Base-by-base conservation (phyloP, 106 monocot genomes). In the Gastrodia elata region DNA sequence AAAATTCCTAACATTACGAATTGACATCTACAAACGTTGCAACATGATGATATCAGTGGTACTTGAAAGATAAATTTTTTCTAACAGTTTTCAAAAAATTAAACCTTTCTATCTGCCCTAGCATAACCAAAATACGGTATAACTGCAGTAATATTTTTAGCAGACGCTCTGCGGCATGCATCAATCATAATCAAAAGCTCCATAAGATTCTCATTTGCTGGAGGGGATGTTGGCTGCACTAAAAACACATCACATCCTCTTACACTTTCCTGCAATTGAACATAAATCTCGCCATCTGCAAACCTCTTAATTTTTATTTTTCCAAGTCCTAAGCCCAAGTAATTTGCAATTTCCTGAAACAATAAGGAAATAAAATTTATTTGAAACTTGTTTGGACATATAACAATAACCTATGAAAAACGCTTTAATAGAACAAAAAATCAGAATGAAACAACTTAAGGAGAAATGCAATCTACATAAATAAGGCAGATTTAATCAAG, bases 111-210 rank as follows among this genome's bases (percentile, higher is more conserved):
- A 77, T 94, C 94, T 32, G 94, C 90, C 70, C 94, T 88, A 70
- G 94, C 90, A 83, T 94, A 94, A 22, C 94, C 94, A 81, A 91
- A 94, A 71, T 94, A 94, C 13, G 94, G 94, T 52, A 94, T 84
- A 67, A 94, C 94, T 3, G 94, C 88, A 25, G 94, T 94, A 38
- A 94, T 94, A 73, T 67, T 94, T 55, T 88, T 91, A 25, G 94
- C 94, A 40, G 94, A 94, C 72, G 94, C 94, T 77, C 94, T 82
- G 24, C 90, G 87, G 39, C 94, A 94, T 43, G 94, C 94, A 76
- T 94, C 94, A 46, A 94, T 94, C 94, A 91, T 94, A 24, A 94
- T 86, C 76, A 94, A 35, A 69, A 94, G 84, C 77, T 94, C 94
- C 88, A 94, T 94, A 14, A 94, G 88, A 78, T 94, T 94, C 75